A percentile compares a stretch with the other conserved stretches of the same genome.
These are phyloP conservation scores for Pleurotus tuber-regium DNA, from an alignment of 768 basidiomycete species.

Conservation along the genomic window DNA sequence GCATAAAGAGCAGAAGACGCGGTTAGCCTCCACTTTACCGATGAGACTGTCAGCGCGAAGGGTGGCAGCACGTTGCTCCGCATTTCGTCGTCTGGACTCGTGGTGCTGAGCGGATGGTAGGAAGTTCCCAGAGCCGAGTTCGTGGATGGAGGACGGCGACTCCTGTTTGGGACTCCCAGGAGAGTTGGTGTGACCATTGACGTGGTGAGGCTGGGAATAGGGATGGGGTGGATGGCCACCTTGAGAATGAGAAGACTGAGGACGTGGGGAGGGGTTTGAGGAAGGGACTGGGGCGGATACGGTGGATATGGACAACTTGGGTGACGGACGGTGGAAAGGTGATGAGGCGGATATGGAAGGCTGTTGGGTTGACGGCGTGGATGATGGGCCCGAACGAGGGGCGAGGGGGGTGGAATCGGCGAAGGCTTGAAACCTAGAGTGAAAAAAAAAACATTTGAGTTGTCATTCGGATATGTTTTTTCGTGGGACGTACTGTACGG, in stretches of 20 bases:
- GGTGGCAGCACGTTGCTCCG: conserved; percentile 74
- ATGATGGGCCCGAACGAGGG: background rate
- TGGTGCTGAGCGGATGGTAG: too few species aligned
- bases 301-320: background rate
- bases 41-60: conserved; percentile 66
- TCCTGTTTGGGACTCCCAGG: too few species aligned
- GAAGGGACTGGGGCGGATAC: background rate
- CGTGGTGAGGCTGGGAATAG: background rate
- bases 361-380: background rate
- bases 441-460: background rate
- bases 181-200: conserved; percentile 41
- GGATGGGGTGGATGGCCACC: background rate
- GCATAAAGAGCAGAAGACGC: conserved; percentile 74
- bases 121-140: too few species aligned
- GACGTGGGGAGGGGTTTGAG: background rate
- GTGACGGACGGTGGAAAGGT: background rate
- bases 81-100: conserved; percentile 71
- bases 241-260: background rate
- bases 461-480: background rate
- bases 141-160: too few species aligned
- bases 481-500: background rate
- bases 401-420: background rate
- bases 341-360: background rate
- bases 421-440: background rate
- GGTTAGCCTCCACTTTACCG: conserved; percentile 67